Evolutionary conservation across 768 basidiomycete species (phyloP).

Genomic region (Vishniacozyma victoriae): DNA sequence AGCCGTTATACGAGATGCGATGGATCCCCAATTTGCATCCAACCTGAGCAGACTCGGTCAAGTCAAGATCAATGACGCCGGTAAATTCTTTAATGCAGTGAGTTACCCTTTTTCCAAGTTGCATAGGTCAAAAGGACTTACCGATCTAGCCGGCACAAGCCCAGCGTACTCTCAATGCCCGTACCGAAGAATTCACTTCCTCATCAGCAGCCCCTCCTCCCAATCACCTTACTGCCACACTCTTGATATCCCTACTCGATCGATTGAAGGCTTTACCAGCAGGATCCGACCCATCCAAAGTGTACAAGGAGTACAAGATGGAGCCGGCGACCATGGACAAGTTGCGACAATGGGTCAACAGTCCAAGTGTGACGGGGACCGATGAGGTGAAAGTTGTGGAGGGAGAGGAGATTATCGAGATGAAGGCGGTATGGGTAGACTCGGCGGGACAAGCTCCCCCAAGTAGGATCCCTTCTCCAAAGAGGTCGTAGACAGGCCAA

Average conservation of each 20-base stretch:
- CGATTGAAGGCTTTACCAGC: slow-evolving; percentile 28
- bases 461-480: too few relatives aligned
- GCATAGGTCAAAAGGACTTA: neutral
- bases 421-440: slow-evolving; percentile 31
- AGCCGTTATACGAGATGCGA: slow-evolving; percentile 36
- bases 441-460: too few relatives aligned
- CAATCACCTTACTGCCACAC: slow-evolving; percentile 32
- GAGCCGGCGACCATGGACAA: slow-evolving; percentile 20
- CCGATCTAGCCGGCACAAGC: slow-evolving; percentile 32
- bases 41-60: slow-evolving; percentile 42
- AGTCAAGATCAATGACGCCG: slow-evolving; percentile 39
- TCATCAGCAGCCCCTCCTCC: slow-evolving; percentile 18
- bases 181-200: slow-evolving; percentile 17
- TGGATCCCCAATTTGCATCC: slow-evolving; percentile 43
- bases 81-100: slow-evolving; percentile 16
- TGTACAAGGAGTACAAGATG: slow-evolving; percentile 38
- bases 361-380: slow-evolving; percentile 36
- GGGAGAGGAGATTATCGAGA: slow-evolving; percentile 38
- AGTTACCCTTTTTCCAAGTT: neutral
- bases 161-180: slow-evolving; percentile 36
- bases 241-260: slow-evolving; percentile 38
- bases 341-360: slow-evolving; percentile 41
- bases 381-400: slow-evolving; percentile 31
- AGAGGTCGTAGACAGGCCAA: too few relatives aligned
- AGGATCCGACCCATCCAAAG: slow-evolving; percentile 7